phyloP scores from a whole-genome alignment of 495 filamentous ascomycete species.

The Podospora appendiculata region DNA sequence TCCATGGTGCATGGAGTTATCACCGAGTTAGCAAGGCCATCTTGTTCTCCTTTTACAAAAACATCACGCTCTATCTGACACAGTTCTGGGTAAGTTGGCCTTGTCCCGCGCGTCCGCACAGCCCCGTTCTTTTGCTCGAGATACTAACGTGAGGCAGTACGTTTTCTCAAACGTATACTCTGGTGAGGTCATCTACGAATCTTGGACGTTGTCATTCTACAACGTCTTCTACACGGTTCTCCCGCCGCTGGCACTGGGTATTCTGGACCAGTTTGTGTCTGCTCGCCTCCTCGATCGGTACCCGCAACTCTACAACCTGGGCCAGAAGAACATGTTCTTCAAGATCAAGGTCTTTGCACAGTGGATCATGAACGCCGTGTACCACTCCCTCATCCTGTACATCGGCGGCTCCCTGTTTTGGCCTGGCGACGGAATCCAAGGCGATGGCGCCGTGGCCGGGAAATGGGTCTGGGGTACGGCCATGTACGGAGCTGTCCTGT shows the following conservation, averaged over 20 bases:
- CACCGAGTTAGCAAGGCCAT: conserved; percentile 95
- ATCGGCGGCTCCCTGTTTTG: conserved; percentile 75
- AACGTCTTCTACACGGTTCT: conserved; percentile 97
- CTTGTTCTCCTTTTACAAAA: conserved; percentile 99
- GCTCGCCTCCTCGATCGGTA: conserved; percentile 95
- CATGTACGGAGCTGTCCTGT: conserved; percentile 83
- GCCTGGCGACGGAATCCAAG: conserved; percentile 64
- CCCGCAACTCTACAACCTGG: conserved; percentile 89
- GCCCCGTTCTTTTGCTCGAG: not conserved
- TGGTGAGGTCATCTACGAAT: conserved; percentile 97
- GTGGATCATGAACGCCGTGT: conserved; percentile 91
- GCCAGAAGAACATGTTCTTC: conserved; percentile 91
- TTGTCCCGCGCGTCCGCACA: too few species aligned
- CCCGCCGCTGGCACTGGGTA: conserved; percentile 90
- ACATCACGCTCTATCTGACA: conserved; percentile 96
- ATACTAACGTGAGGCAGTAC: conserved; percentile 53
- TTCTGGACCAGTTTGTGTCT: conserved; percentile 96
- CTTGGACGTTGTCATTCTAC: conserved; percentile 98
- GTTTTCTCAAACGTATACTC: conserved; percentile 98
- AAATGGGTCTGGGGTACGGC: conserved; percentile 98
- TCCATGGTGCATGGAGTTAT: conserved; percentile 97
- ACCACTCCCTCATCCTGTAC: conserved; percentile 91
- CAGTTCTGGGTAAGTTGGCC: conserved; percentile 80
- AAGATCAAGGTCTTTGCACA: conserved; percentile 81
- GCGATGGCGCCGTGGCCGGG: conserved; percentile 70